A percentile compares a stretch with the other conserved stretches of the same genome.
phyloP scores from a whole-genome alignment of 768 basidiomycete species.

The Goffeauzyma gilvescens region DNA sequence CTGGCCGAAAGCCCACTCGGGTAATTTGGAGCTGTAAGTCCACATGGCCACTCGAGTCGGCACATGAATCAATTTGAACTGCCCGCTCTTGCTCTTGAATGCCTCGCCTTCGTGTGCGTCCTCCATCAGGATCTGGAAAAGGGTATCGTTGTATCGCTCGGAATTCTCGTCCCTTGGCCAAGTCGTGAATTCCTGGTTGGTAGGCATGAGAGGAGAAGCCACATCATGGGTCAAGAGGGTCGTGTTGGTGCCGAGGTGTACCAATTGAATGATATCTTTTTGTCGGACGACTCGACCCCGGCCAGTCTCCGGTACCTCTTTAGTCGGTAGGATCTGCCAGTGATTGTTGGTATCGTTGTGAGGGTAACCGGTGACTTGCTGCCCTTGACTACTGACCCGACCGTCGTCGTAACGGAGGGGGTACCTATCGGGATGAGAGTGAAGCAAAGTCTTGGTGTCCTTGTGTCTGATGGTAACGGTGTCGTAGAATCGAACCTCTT shows the following conservation, averaged over 20 bases:
- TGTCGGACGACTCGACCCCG: conserved; percentile 82
- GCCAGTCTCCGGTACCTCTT: conserved; percentile 79
- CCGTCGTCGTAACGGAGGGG: conserved; percentile 90
- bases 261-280: conserved; percentile 67
- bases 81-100: conserved; percentile 83
- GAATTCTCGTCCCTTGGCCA: conserved; percentile 55
- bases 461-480: conserved; percentile 72
- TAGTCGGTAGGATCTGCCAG: conserved; percentile 91
- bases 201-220: conserved; percentile 87
- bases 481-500: conserved; percentile 88
- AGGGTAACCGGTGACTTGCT: conserved; percentile 88
- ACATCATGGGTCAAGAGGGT: conserved; percentile 88
- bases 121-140: conserved; percentile 57
- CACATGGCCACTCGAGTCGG: conserved; percentile 82
- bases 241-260: conserved; percentile 68
- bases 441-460: conserved; percentile 78
- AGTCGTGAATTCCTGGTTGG: conserved; percentile 97
- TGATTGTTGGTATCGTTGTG: conserved; percentile 86
- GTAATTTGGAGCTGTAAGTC: conserved; percentile 62
- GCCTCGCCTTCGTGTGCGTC: conserved; percentile 60
- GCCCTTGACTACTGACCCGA: conserved; percentile 83
- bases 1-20: conserved; percentile 93
- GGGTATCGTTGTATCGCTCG: conserved; percentile 63
- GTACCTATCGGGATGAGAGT: conserved; percentile 79
- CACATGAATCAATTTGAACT: conserved; percentile 76